These are phyloP conservation scores for Glarea lozoyensis DNA, from an alignment of 495 filamentous ascomycete genomes.

Conservation along the genomic window DNA sequence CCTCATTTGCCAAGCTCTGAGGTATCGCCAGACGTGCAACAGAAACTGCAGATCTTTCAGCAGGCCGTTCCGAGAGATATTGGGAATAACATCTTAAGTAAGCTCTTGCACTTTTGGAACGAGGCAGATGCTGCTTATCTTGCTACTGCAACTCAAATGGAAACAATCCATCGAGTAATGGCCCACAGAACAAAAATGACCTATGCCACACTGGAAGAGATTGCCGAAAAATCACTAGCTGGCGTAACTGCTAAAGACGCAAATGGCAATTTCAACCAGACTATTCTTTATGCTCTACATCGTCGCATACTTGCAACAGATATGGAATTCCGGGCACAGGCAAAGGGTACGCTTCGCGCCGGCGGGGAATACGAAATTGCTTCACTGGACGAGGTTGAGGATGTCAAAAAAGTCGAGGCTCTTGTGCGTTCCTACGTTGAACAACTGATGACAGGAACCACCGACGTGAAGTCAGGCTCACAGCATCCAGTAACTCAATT, in stretches of 20 bases:
- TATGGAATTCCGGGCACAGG: constrained; percentile 32
- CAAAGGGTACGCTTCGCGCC: constrained; percentile 3
- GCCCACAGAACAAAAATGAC: constrained; percentile 35
- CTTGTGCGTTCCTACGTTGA: constrained; percentile 11
- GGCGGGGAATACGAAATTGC: constrained; percentile 33
- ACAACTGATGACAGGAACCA: neutral
- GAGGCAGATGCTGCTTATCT: constrained; percentile 43
- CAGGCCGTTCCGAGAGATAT: constrained; percentile 42
- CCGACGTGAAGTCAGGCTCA: neutral
- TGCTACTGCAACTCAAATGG: constrained; percentile 39
- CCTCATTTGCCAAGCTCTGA: constrained; percentile 49
- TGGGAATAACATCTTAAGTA: constrained; percentile 37
- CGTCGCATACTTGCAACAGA: constrained; percentile 48
- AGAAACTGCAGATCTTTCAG: constrained; percentile 38
- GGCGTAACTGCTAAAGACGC: constrained; percentile 33
- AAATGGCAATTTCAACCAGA: constrained; percentile 34
- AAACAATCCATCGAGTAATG: constrained; percentile 37
- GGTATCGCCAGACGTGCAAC: constrained; percentile 28
- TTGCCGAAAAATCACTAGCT: constrained; percentile 43
- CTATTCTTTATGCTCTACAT: constrained; percentile 61
- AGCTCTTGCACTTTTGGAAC: constrained; percentile 42
- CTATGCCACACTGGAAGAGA: constrained; percentile 53
- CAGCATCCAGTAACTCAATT: constrained; percentile 51
- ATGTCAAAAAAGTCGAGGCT: constrained; percentile 4
- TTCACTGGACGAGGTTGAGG: constrained; percentile 19